These are phyloP conservation scores for Komagataella pseudopastoris DNA, from an alignment of 805 yeast genomes.

Conservation along the genomic window DNA sequence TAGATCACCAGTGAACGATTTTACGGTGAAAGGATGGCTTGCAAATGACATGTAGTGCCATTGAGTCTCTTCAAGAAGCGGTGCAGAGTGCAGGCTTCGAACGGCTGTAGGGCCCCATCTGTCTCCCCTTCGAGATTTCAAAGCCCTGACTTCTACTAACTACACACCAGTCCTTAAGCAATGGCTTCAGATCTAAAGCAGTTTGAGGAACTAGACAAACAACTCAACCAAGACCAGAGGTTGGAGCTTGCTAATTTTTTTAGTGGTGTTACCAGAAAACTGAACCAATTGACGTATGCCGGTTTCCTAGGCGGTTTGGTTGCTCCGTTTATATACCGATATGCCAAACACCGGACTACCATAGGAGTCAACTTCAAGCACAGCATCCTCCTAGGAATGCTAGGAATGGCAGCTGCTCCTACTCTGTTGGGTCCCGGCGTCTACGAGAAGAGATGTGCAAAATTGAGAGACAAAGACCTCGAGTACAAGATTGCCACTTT, in stretches of 20 bases:
- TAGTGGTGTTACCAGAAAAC: background rate
- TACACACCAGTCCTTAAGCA: background rate
- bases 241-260: background rate
- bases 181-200: background rate
- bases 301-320: background rate
- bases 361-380: background rate
- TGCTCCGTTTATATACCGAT: background rate
- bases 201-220: background rate
- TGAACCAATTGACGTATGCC: background rate
- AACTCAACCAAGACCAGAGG: background rate
- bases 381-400: background rate
- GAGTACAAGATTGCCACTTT: background rate
- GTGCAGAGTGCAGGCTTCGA: background rate
- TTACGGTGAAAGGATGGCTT: background rate
- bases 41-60: background rate
- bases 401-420: constrained; percentile 1
- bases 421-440: background rate
- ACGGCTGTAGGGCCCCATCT: background rate
- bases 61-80: background rate
- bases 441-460: background rate
- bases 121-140: background rate
- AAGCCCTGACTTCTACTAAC: background rate
- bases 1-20: background rate
- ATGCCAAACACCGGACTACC: background rate
- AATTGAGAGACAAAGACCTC: background rate